Percentiles rank a stretch among this genome's conserved stretches.
Evolutionary conservation across 768 basidiomycete species (phyloP).

Genomic region (Auricularia sp.): DNA sequence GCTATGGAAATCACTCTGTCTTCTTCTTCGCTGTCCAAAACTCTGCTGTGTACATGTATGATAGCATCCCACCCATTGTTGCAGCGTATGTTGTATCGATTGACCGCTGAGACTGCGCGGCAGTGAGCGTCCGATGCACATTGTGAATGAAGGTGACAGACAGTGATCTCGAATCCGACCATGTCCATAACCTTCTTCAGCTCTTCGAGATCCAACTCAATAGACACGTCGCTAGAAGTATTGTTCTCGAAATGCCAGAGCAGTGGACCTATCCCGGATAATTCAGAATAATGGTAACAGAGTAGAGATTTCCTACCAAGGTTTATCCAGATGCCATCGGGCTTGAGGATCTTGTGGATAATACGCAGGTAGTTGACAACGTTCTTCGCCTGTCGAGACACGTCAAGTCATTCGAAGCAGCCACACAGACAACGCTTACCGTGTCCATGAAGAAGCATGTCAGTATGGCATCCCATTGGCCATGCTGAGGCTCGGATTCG

Average conservation of each 20-base stretch:
- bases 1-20: not conserved
- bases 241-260: constrained; percentile 99
- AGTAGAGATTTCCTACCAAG: constrained; percentile 37
- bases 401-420: not conserved
- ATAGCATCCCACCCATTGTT: constrained; percentile 70
- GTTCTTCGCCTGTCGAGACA: constrained; percentile 65
- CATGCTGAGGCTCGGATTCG: constrained; percentile 55
- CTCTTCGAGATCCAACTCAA: constrained; percentile 87
- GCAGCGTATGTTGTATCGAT: constrained; percentile 82
- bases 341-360: constrained; percentile 71
- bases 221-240: constrained; percentile 61
- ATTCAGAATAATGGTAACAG: not conserved
- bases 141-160: constrained; percentile 27
- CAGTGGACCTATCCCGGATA: constrained; percentile 51
- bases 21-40: constrained; percentile 70
- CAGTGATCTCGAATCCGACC: constrained; percentile 77
- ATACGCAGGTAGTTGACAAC: constrained; percentile 84
- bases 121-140: not conserved
- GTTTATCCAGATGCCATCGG: constrained; percentile 89
- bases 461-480: constrained; percentile 78
- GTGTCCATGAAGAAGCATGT: constrained; percentile 99
- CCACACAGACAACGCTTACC: constrained; percentile 29
- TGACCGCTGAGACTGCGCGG: constrained; percentile 59
- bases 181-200: constrained; percentile 60
- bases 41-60: constrained; percentile 71